Conservation (phyloP, 1,139 yeast genomes). For the Kodamaea suecica region DNA sequence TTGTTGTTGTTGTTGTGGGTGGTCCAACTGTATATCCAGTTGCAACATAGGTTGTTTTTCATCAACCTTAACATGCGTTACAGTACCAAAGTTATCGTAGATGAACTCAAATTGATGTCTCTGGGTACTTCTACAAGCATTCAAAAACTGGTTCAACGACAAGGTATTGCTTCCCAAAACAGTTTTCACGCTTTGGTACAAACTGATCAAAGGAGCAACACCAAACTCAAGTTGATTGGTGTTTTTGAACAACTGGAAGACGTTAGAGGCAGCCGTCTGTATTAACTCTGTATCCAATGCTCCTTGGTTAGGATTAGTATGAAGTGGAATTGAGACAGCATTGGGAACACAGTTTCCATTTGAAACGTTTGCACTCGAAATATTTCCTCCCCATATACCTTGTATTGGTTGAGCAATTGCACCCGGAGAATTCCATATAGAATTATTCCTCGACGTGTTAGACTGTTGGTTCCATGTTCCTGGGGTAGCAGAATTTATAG, state of each 20-base stretch:
- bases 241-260: conserved; percentile 32
- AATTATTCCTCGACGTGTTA: conserved; percentile 27
- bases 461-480: conserved; percentile 22
- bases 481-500: conserved; percentile 1
- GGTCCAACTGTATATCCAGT: too few relatives aligned
- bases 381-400: conserved; percentile 3
- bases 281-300: conserved; percentile 16
- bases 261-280: conserved; percentile 33
- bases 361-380: background rate
- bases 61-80: conserved; percentile 40
- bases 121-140: conserved; percentile 29
- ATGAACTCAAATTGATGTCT: conserved; percentile 41
- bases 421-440: conserved; percentile 30
- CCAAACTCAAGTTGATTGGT: conserved; percentile 40
- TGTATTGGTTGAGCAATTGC: background rate
- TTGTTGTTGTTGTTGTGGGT: background rate
- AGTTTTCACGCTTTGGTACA: conserved; percentile 33
- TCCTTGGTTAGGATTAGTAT: too few relatives aligned
- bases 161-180: conserved; percentile 27
- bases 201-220: conserved; percentile 31
- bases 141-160: conserved; percentile 42
- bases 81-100: conserved; percentile 48
- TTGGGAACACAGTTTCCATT: too few relatives aligned
- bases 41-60: too few relatives aligned
- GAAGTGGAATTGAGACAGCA: too few relatives aligned